Base-by-base conservation (phyloP, 192 early-diverging fungal genomes). In the Podila clonocystis region DNA sequence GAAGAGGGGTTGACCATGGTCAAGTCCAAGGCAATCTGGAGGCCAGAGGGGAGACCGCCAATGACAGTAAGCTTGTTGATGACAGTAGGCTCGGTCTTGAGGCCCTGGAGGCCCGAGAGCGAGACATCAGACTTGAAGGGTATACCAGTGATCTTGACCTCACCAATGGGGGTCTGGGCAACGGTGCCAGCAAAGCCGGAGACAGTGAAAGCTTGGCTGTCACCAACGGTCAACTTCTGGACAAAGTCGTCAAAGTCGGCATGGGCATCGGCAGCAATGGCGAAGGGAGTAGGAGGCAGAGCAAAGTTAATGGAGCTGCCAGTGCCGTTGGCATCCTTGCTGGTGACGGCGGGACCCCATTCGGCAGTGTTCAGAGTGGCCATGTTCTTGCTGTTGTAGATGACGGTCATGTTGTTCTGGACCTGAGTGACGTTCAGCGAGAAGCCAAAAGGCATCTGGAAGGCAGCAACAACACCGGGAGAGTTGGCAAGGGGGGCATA, bases 381-480 rank as follows among this genome's bases (percentile, higher is more conserved):
- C 57, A 85, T 38, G n/a, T 73, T 63, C 61, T 70, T 82, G 29
- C 50, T 63, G 45, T 78, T 82, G 45, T 78, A 82, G 70, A 78
- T 66, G 34, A 90, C 67, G 30, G 86, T 86, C 52, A 90, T 86
- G 50, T 85, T 83, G 63, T 88, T 85, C 49, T 84, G 70, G 52
- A 88, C 86, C 49, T 88, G 73, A 41, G 86, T 87, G 50, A 92
- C 86, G 20, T 83, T 86, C 24, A 92, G 60, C 26, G 85, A 71
- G 59, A 92, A 92, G 59, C 87, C 87, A 65, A 92, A 92, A 15
- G 91, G 91, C 68, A 92, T 89, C 36, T 83, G 59, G 76, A 88
- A 88, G 9, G 67, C 76, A 11, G 88, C 88, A 26, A 72, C 67
- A 22, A 91, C 86, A 29, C 72, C 65, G 22, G 84, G 73, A 38